Evolutionary conservation across 2,329 filamentous ascomycete species (phyloP), one percentile per base, ranked within the genome.

Genomic region (Leptographium lundbergii): DNA sequence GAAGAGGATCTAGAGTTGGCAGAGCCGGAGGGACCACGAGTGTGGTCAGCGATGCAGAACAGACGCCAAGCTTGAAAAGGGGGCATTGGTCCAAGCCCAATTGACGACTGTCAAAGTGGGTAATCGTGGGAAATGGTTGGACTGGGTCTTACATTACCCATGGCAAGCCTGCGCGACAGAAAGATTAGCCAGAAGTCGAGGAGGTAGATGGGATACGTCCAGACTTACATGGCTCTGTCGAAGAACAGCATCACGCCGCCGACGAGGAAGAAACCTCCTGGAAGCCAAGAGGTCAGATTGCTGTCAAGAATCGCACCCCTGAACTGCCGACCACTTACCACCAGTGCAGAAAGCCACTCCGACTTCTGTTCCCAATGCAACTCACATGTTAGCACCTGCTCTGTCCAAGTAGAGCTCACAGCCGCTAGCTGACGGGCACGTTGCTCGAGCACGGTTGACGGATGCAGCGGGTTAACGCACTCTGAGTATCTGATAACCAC

Each of bases 271-370:
- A 97, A 86, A 65, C 88, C 90, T 72, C 92, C 92, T 95, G 24
- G 17, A 9, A 27, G 11, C 22, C 34, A 32, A 27, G 36, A 22
- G 24, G 25, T 19, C 54, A 47, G n/a, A 22, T 22, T n/a, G 36
- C 29, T 17, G 52, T 11, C 22, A 6, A 56, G 7, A 29, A 45
- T 19, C 6, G 17, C 17, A 45, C 6, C 3, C 17, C 19, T 9
- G 42, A 6, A 29, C 6, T 9, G 25, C 4, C n/a, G 24, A 13
- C 22, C 29, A 87, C 88, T 66, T 86, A 96, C 91, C 92, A 69
- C 91, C 92, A 69, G 90, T 94, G 81, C 94, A 97, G 79, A 99
- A 99, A 71, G 91, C 89, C 63, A 96, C 91, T 67, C 94, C 94
- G 69, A 97, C 88, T 75, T 99, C 94, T 97, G 69, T 13, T 66